phyloP scores from a whole-genome alignment of 169 alveolate genomes.

The Hepatocystis sp. region DNA sequence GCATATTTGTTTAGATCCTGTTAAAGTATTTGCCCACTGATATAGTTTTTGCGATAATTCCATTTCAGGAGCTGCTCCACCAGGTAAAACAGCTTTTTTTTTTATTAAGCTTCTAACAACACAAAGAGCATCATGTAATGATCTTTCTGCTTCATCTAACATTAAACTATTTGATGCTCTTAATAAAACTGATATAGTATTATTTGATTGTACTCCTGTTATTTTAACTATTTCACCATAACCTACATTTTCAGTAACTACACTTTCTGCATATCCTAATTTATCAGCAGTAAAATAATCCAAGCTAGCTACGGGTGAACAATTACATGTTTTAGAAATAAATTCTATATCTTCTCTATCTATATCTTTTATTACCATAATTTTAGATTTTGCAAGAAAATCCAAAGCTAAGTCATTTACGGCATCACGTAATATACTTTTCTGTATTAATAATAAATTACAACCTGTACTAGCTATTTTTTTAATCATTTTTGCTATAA shows the following conservation, averaged over 20 bases:
- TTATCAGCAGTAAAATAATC: conserved; percentile 97
- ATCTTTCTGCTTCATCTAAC: conserved; percentile 99
- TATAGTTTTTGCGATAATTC: conserved; percentile 93
- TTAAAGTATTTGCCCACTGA: conserved; percentile 91
- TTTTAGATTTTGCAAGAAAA: conserved; percentile 97
- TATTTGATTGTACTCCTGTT: conserved; percentile 96
- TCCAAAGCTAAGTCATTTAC: conserved; percentile 97
- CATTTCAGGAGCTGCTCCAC: conserved; percentile 99
- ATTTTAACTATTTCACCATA: conserved; percentile 94
- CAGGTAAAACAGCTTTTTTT: conserved; percentile 97
- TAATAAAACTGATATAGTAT: conserved; percentile 96
- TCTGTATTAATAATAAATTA: conserved; percentile 98
- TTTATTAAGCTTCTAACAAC: conserved; percentile 98
- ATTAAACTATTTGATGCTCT: conserved; percentile 96
- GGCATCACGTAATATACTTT: conserved; percentile 99
- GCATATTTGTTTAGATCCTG: conserved; percentile 96
- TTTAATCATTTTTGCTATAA: conserved; percentile 97
- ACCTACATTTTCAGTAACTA: conserved; percentile 89
- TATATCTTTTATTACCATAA: conserved; percentile 97
- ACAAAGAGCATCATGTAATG: conserved; percentile 99
- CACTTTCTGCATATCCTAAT: conserved; percentile 97
- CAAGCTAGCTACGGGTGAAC: conserved; percentile 97
- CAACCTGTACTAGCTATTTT: conserved; percentile 98
- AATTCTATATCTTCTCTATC: conserved; percentile 98
- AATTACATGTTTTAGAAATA: conserved; percentile 93